phyloP scores from a whole-genome alignment of 2,329 filamentous ascomycete species.

The Fusarium annulatum region DNA sequence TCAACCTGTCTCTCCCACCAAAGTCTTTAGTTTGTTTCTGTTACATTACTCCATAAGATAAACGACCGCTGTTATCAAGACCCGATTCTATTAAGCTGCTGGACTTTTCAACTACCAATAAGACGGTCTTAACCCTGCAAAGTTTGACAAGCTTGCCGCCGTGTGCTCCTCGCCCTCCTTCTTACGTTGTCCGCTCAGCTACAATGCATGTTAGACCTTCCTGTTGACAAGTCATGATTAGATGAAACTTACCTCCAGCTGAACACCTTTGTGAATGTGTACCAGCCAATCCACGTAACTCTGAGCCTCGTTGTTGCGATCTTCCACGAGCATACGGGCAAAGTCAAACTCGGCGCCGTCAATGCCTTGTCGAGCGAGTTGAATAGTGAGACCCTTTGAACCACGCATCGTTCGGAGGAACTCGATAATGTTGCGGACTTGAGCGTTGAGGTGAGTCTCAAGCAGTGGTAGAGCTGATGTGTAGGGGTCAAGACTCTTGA shows the following conservation, averaged over 20 bases:
- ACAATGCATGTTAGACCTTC: constrained; percentile 24
- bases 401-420: constrained; percentile 84
- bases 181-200: constrained; percentile 78
- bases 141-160: constrained; percentile 62
- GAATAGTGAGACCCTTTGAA: constrained; percentile 87
- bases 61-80: constrained; percentile 25
- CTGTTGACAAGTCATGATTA: background rate
- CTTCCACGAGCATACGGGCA: constrained; percentile 88
- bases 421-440: constrained; percentile 92
- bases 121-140: constrained; percentile 68
- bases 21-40: constrained; percentile 29
- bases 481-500: constrained; percentile 85
- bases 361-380: constrained; percentile 90
- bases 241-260: constrained; percentile 76
- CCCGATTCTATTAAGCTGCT: constrained; percentile 22
- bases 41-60: constrained; percentile 19
- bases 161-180: constrained; percentile 68
- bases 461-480: constrained; percentile 83
- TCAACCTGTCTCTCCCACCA: constrained; percentile 6
- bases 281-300: constrained; percentile 99
- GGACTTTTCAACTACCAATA: constrained; percentile 62
- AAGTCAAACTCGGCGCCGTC: constrained; percentile 98
- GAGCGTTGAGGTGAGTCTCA: constrained; percentile 91
- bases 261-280: constrained; percentile 91
- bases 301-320: constrained; percentile 96